These are phyloP conservation scores for Xylaria sp. DNA, from an alignment of 2,329 filamentous ascomycete species.

Conservation along the genomic window DNA sequence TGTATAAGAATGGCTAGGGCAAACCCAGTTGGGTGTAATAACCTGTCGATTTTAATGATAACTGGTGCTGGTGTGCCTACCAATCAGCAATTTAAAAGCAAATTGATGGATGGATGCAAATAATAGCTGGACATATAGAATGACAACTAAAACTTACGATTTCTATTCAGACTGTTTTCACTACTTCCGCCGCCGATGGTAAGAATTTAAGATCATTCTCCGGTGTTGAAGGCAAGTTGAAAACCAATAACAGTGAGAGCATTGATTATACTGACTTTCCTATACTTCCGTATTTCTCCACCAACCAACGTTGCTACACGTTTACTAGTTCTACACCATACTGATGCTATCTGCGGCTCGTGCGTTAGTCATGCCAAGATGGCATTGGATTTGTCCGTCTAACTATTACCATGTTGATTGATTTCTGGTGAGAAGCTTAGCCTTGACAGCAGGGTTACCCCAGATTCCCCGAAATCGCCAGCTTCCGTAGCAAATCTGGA, in stretches of 20 bases:
- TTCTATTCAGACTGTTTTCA: neutral
- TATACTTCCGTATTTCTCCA: constrained; percentile 28
- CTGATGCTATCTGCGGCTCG: neutral
- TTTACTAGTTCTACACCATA: neutral
- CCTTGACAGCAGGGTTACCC: constrained; percentile 8
- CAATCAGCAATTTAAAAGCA: neutral
- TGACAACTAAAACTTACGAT: neutral
- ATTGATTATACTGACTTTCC: neutral
- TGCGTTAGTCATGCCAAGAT: constrained; percentile 24
- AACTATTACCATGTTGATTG: constrained; percentile 2
- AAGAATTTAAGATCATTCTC: neutral
- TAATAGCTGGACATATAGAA: neutral
- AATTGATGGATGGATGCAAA: neutral
- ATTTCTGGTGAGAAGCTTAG: neutral
- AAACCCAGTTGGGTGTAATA: neutral
- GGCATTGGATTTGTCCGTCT: constrained; percentile 33
- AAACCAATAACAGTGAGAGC: neutral
- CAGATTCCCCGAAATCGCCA: constrained; percentile 15
- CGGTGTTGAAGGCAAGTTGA: neutral
- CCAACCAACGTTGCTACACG: constrained; percentile 28
- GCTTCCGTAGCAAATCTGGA: constrained; percentile 34
- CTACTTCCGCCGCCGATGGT: neutral
- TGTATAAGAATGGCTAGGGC: neutral
- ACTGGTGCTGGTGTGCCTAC: constrained; percentile 9
- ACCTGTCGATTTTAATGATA: constrained; percentile 27